Evolutionary conservation across 1,284 basidiomycete species (phyloP).

Genomic region (Puccinia horiana): DNA sequence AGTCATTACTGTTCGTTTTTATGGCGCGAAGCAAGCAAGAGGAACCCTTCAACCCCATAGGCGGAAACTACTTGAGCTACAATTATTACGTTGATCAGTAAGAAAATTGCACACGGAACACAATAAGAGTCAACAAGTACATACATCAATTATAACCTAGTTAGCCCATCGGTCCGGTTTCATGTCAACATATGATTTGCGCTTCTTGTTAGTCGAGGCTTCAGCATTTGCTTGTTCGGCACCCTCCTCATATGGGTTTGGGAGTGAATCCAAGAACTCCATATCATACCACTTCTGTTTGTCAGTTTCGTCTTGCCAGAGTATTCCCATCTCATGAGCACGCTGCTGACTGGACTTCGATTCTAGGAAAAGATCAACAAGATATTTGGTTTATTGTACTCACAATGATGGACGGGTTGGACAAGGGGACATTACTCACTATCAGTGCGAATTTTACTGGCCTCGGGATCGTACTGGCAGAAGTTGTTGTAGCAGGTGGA

Average conservation of each 20-base stretch:
- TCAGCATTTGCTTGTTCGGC: neutral
- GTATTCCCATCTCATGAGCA: neutral
- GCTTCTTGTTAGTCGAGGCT: too few relatives aligned
- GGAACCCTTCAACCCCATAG: neutral
- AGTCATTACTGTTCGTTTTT: neutral
- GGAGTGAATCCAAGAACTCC: neutral
- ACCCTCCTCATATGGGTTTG: neutral
- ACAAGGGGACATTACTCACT: neutral
- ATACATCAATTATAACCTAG: neutral
- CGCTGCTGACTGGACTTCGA: neutral
- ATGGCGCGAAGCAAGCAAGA: neutral
- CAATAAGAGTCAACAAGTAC: neutral
- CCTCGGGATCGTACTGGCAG: neutral
- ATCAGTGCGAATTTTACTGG: neutral
- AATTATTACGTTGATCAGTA: neutral
- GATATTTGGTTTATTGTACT: neutral
- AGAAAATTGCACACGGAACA: neutral
- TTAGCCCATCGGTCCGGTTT: slow-evolving; percentile 6
- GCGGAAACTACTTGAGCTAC: neutral
- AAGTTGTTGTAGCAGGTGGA: slow-evolving; percentile 1
- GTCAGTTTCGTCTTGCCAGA: neutral
- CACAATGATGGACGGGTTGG: neutral
- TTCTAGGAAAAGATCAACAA: neutral
- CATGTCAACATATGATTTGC: neutral
- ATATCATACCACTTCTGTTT: neutral